These are phyloP conservation scores for Gastrolobium bilobum DNA, from an alignment of 306 rosid species.

Conservation along the genomic window DNA sequence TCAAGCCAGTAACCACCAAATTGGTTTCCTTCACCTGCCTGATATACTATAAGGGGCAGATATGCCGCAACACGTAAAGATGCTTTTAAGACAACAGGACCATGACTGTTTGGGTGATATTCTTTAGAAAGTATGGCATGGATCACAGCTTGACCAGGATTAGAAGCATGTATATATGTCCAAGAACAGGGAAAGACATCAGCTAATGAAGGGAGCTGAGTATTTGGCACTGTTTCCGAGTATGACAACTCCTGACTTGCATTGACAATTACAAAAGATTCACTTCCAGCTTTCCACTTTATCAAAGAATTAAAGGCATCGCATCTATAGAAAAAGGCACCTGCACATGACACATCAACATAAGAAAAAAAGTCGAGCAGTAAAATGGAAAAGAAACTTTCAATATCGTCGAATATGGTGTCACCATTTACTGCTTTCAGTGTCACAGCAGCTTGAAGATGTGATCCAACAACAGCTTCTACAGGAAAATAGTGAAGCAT, in stretches of 20 bases:
- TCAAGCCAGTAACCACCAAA: conserved; percentile 94
- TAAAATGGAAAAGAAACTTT: conserved; percentile 34
- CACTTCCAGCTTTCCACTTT: conserved; percentile 87
- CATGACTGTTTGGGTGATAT: conserved; percentile 63
- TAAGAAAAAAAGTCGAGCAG: conserved; percentile 46
- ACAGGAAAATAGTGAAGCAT: conserved; percentile 85
- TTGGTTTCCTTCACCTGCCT: conserved; percentile 84
- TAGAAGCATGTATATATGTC: conserved; percentile 77
- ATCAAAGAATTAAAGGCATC: conserved; percentile 80
- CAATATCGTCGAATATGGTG: conserved; percentile 38
- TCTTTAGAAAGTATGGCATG: conserved; percentile 81
- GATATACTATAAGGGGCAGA: conserved; percentile 72
- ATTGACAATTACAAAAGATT: conserved; percentile 78
- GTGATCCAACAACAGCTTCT: conserved; percentile 90
- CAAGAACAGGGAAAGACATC: conserved; percentile 81
- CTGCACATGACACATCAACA: conserved; percentile 60
- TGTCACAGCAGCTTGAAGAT: conserved; percentile 89
- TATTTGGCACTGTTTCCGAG: conserved; percentile 56
- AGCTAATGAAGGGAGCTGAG: conserved; percentile 55
- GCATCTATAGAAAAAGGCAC: conserved; percentile 82
- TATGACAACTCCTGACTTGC: conserved; percentile 62
- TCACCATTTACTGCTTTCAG: conserved; percentile 89
- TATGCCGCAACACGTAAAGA: conserved; percentile 77
- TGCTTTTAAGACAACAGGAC: conserved; percentile 76
- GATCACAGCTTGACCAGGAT: conserved; percentile 77